Percentiles rank a stretch among this genome's conserved stretches.
Conservation (phyloP, 2,329 filamentous ascomycete genomes). For the Venturia asperata region DNA sequence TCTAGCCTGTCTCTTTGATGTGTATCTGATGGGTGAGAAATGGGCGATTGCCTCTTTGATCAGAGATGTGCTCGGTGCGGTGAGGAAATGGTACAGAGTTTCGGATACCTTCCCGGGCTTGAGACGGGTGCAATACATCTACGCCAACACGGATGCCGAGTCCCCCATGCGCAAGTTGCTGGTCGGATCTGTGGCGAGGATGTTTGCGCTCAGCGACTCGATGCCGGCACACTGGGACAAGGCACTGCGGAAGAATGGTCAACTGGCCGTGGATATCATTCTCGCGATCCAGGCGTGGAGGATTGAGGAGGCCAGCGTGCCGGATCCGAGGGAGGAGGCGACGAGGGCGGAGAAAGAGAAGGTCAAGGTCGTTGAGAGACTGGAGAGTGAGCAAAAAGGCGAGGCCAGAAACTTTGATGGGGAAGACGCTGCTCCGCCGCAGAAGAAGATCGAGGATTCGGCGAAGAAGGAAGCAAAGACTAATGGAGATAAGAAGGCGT, state of each 20-base stretch:
- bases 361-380: conserved; percentile 23
- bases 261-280: conserved; percentile 50
- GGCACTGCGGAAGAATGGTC: conserved; percentile 48
- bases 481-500: background rate
- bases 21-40: conserved; percentile 50
- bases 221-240: conserved; percentile 50
- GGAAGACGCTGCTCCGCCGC: background rate
- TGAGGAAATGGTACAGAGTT: conserved; percentile 46
- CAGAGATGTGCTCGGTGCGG: conserved; percentile 43
- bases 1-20: conserved; percentile 44
- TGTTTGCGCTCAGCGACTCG: conserved; percentile 42
- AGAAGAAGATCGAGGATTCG: conserved; percentile 4
- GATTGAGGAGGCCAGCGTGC: conserved; percentile 42
- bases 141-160: conserved; percentile 43
- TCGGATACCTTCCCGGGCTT: conserved; percentile 47
- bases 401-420: conserved; percentile 10
- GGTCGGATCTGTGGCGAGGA: conserved; percentile 42
- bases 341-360: conserved; percentile 24
- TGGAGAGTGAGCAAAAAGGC: conserved; percentile 15
- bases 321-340: conserved; percentile 35
- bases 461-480: conserved; percentile 10
- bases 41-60: conserved; percentile 44
- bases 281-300: conserved; percentile 48
- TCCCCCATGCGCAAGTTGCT: conserved; percentile 44
- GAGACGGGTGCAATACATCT: conserved; percentile 47